Percentiles rank a stretch among this genome's conserved stretches.
phyloP scores from a whole-genome alignment of 129 eudicot species.

The Logfia minima region DNA sequence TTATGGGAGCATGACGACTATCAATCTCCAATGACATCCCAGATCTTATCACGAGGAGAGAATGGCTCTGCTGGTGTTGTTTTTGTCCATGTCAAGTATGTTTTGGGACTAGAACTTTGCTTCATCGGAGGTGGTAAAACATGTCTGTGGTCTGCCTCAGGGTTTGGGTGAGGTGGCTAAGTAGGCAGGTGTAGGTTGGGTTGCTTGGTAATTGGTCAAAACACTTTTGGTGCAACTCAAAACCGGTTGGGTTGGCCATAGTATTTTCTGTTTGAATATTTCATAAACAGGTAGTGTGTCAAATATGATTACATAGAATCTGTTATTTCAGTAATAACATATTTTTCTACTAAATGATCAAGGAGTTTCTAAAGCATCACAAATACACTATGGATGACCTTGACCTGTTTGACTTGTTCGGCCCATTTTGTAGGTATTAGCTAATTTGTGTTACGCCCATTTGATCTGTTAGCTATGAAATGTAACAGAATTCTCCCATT shows the following conservation, averaged over 20 bases:
- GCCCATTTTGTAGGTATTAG: neutral
- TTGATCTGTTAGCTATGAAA: neutral
- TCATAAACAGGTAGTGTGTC: neutral
- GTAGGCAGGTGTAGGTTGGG: neutral
- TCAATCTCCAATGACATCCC: constrained; percentile 44
- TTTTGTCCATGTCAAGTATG: constrained; percentile 11
- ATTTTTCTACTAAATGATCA: neutral
- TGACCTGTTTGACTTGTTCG: neutral
- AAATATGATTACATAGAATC: neutral
- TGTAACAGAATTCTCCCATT: neutral
- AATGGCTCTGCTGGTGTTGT: constrained; percentile 55
- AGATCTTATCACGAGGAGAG: constrained; percentile 47
- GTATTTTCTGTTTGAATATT: neutral
- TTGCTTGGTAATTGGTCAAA: neutral
- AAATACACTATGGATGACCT: neutral
- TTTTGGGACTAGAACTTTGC: neutral
- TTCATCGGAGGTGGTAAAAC: neutral
- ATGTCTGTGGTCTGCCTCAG: neutral
- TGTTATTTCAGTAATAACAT: neutral
- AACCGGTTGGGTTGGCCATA: neutral
- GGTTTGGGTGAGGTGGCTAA: neutral
- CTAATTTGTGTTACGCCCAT: neutral
- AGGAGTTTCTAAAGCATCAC: neutral
- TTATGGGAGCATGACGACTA: constrained; percentile 65
- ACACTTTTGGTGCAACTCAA: neutral